Evolutionary conservation across 148 eudicot species (phyloP).

Genomic region (Camellia sinensis): DNA sequence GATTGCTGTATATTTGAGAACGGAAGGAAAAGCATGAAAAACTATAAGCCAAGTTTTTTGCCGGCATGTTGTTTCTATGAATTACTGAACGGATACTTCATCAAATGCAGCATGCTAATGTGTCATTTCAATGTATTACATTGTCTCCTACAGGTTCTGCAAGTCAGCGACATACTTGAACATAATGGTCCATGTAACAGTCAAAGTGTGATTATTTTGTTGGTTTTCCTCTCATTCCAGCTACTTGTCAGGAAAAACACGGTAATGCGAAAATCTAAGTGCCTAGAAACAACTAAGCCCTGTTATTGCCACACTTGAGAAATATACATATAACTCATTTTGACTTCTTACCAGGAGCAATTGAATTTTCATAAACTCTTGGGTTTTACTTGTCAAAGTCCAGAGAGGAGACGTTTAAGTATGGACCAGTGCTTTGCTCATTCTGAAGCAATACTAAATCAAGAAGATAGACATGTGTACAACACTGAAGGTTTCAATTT

Average conservation of each 20-base stretch:
- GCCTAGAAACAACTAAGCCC: background rate
- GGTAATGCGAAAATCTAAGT: conserved; percentile 37
- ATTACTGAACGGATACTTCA: background rate
- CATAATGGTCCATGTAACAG: conserved; percentile 80
- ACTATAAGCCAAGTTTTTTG: background rate
- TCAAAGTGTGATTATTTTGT: conserved; percentile 64
- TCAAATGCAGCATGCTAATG: background rate
- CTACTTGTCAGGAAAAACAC: conserved; percentile 64
- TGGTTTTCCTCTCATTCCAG: conserved; percentile 88
- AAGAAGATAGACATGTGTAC: conserved; percentile 28
- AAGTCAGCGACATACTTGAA: conserved; percentile 85
- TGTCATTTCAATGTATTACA: conserved; percentile 14
- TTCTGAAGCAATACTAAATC: conserved; percentile 32
- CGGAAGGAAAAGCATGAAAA: background rate
- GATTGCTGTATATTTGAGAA: background rate
- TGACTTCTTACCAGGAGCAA: conserved; percentile 54
- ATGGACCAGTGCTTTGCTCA: conserved; percentile 35
- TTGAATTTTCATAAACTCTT: conserved; percentile 88
- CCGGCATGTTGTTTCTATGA: background rate
- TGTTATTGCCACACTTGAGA: background rate
- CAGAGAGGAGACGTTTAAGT: conserved; percentile 48
- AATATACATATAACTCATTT: background rate
- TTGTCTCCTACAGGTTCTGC: conserved; percentile 59
- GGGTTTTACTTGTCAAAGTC: conserved; percentile 69
- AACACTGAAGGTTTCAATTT: conserved; percentile 41